Evolutionary conservation across 2,329 filamentous ascomycete genomes (phyloP).

Genomic region (Alternaria triticimaculans): DNA sequence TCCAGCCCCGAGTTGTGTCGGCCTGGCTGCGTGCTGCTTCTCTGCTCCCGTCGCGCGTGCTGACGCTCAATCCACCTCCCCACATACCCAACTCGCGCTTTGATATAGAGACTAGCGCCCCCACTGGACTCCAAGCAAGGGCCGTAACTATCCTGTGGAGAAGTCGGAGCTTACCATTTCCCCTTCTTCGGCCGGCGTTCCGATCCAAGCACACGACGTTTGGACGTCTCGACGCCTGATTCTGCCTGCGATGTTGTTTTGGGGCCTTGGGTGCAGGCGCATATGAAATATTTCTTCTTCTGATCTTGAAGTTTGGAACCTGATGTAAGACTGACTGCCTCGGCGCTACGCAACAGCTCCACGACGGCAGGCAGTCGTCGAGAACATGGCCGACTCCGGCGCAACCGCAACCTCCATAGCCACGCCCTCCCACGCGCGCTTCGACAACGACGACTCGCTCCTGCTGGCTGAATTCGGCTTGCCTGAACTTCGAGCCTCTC

Average conservation of each 20-base stretch:
- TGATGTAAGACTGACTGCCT: slow-evolving; percentile 31
- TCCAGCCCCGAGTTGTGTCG: background rate
- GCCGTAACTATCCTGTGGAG: slow-evolving; percentile 19
- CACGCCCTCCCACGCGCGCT: slow-evolving; percentile 33
- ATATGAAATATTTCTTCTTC: slow-evolving; percentile 6
- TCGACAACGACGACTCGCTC: slow-evolving; percentile 44
- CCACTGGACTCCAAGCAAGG: slow-evolving; percentile 18
- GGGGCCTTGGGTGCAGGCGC: background rate
- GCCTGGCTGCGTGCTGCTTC: background rate
- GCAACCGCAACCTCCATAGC: slow-evolving; percentile 39
- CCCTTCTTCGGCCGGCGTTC: slow-evolving; percentile 16
- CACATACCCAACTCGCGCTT: slow-evolving; percentile 18
- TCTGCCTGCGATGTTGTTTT: slow-evolving; percentile 9
- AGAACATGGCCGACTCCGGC: slow-evolving; percentile 37
- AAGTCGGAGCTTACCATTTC: slow-evolving; percentile 19
- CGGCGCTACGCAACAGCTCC: slow-evolving; percentile 12
- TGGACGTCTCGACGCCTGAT: slow-evolving; percentile 1
- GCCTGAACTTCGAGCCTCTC: slow-evolving; percentile 36
- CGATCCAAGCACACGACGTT: slow-evolving; percentile 15
- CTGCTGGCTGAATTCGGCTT: slow-evolving; percentile 46
- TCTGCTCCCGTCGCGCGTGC: slow-evolving; percentile 11
- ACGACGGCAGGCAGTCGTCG: slow-evolving; percentile 27
- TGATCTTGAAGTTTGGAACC: slow-evolving; percentile 3
- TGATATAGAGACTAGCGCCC: slow-evolving; percentile 22
- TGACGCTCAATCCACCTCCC: slow-evolving; percentile 15